Conservation (phyloP, 495 filamentous ascomycete species). For the Aspergillus saccharolyticus region DNA sequence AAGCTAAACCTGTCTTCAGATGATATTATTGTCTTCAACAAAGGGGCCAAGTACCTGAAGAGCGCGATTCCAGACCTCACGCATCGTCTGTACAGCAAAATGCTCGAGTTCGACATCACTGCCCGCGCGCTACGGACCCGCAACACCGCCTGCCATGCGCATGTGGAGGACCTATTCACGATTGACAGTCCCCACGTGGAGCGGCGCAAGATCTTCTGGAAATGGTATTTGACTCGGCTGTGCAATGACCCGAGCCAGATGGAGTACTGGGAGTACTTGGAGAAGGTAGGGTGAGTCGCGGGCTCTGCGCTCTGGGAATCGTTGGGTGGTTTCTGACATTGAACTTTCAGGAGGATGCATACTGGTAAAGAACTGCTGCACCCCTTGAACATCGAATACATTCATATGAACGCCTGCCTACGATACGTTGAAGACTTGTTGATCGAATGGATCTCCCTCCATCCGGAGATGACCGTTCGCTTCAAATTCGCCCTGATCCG, state of each 20-base stretch:
- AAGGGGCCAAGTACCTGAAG: slow-evolving; percentile 57
- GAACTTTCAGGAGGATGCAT: slow-evolving; percentile 9
- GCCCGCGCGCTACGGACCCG: slow-evolving; percentile 53
- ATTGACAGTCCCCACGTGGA: slow-evolving; percentile 56
- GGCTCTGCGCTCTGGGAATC: neutral
- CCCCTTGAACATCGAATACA: slow-evolving; percentile 55
- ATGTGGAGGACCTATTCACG: slow-evolving; percentile 45
- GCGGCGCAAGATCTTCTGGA: slow-evolving; percentile 59
- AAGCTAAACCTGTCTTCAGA: slow-evolving; percentile 25
- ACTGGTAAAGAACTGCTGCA: slow-evolving; percentile 8
- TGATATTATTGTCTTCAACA: slow-evolving; percentile 52
- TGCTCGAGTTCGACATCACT: slow-evolving; percentile 62
- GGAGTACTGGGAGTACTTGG: slow-evolving; percentile 62
- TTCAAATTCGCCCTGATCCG: slow-evolving; percentile 55
- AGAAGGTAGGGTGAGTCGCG: slow-evolving; percentile 50
- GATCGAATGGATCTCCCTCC: slow-evolving; percentile 51
- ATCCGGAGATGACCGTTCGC: slow-evolving; percentile 34
- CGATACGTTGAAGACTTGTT: slow-evolving; percentile 57
- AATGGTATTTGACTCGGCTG: slow-evolving; percentile 55
- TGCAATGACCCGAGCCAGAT: slow-evolving; percentile 54
- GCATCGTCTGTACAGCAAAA: slow-evolving; percentile 60
- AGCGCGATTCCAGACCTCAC: slow-evolving; percentile 48
- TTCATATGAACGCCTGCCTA: slow-evolving; percentile 60
- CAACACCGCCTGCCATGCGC: slow-evolving; percentile 54
- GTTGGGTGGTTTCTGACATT: neutral